phyloP scores from a whole-genome alignment of 2,329 filamentous ascomycete genomes.

The Cladosporium colombiae region DNA sequence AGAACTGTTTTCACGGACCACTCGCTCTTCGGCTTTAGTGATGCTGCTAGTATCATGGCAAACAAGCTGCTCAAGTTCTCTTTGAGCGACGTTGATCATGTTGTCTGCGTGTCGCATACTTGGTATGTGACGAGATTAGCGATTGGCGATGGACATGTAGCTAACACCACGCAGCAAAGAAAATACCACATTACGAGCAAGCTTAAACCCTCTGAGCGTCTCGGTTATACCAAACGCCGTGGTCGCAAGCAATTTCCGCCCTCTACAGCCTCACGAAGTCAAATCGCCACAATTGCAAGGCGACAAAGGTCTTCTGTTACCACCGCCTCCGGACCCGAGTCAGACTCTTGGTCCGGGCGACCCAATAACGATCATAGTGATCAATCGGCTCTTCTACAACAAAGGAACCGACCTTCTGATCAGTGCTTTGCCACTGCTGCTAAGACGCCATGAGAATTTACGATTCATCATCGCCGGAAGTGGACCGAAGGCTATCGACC shows the following conservation, averaged over 20 bases:
- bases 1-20: slow-evolving; percentile 97
- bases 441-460: slow-evolving; percentile 86
- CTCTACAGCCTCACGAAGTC: slow-evolving; percentile 53
- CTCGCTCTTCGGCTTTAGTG: slow-evolving; percentile 94
- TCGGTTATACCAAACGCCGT: slow-evolving; percentile 98
- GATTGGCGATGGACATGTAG: neutral
- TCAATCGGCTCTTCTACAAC: slow-evolving; percentile 97
- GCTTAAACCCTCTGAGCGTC: slow-evolving; percentile 93
- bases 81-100: slow-evolving; percentile 94
- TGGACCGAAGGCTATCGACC: slow-evolving; percentile 92
- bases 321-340: slow-evolving; percentile 55
- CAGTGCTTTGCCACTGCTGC: slow-evolving; percentile 88
- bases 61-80: slow-evolving; percentile 98
- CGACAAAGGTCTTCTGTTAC: slow-evolving; percentile 40
- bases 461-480: slow-evolving; percentile 96
- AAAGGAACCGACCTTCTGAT: slow-evolving; percentile 98
- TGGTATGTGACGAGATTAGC: slow-evolving; percentile 59
- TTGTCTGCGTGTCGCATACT: slow-evolving; percentile 97
- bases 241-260: slow-evolving; percentile 92
- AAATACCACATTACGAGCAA: slow-evolving; percentile 92
- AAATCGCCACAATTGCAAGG: slow-evolving; percentile 25
- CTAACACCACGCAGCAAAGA: slow-evolving; percentile 70
- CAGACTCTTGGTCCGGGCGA: slow-evolving; percentile 78
- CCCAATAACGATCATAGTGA: slow-evolving; percentile 92
- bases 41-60: slow-evolving; percentile 90